Evolutionary conservation across 2,329 filamentous ascomycete species (phyloP).

Genomic region (Seiridium cupressi): DNA sequence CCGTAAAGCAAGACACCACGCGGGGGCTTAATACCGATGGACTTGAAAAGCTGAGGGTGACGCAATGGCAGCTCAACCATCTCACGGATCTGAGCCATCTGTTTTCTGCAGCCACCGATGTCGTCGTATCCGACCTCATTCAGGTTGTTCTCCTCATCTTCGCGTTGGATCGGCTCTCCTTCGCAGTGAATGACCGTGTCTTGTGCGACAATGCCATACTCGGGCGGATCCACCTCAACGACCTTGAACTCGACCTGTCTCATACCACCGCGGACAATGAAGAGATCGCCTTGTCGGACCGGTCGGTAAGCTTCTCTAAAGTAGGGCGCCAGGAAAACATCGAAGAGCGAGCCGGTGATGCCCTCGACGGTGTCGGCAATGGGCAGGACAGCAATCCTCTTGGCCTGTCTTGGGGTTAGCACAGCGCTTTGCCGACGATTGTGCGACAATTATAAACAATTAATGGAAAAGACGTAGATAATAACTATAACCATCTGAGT

Average conservation of each 20-base stretch:
- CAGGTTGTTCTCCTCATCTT: conserved; percentile 98
- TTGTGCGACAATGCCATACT: conserved; percentile 98
- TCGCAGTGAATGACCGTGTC: conserved; percentile 99
- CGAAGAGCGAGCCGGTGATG: conserved; percentile 94
- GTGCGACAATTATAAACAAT: background rate
- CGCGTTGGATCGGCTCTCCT: conserved; percentile 91
- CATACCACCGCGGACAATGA: conserved; percentile 97
- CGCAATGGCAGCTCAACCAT: conserved; percentile 95
- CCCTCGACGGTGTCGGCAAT: conserved; percentile 98
- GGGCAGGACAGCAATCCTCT: conserved; percentile 96
- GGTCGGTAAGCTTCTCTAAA: conserved; percentile 99
- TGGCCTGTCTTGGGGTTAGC: conserved; percentile 63
- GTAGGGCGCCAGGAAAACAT: conserved; percentile 98
- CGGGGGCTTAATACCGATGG: conserved; percentile 98
- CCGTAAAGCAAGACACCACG: conserved; percentile 96
- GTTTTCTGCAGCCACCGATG: conserved; percentile 98
- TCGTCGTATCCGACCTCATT: conserved; percentile 99
- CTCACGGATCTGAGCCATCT: conserved; percentile 99
- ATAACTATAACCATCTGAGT: no score
- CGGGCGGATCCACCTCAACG: conserved; percentile 95
- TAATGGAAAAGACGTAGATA: no score
- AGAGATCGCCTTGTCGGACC: conserved; percentile 94
- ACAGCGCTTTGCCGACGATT: background rate
- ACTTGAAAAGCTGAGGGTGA: conserved; percentile 99
- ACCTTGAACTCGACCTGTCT: conserved; percentile 99